Evolutionary conservation across 1,139 yeast species (phyloP).

Genomic region (Diutina mesorugosa): DNA sequence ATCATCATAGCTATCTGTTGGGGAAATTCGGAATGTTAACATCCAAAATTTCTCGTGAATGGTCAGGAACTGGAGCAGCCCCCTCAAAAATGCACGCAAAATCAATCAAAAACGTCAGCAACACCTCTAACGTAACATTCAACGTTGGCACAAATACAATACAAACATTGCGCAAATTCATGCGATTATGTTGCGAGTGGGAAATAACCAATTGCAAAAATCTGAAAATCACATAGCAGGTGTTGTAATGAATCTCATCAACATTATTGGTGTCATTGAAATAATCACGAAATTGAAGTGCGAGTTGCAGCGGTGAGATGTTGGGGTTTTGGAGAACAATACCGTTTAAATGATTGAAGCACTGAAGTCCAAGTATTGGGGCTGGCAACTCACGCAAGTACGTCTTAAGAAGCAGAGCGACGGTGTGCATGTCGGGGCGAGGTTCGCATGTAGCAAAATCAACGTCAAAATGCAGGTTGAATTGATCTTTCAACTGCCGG

Average conservation of each 20-base stretch:
- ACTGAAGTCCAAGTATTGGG: constrained; percentile 42
- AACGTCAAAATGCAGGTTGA: constrained; percentile 53
- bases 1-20: background rate
- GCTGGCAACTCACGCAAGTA: constrained; percentile 63
- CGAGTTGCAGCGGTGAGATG: constrained; percentile 14
- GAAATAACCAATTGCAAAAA: constrained; percentile 55
- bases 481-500: constrained; percentile 56
- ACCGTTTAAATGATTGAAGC: constrained; percentile 23
- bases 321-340: constrained; percentile 12
- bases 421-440: constrained; percentile 55
- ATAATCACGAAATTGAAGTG: constrained; percentile 19
- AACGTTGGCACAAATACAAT: constrained; percentile 83
- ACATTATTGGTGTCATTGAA: constrained; percentile 14
- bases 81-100: constrained; percentile 51
- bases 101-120: constrained; percentile 52
- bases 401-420: constrained; percentile 65
- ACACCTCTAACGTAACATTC: constrained; percentile 53
- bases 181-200: constrained; percentile 57
- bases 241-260: constrained; percentile 38
- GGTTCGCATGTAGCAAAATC: constrained; percentile 32
- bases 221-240: constrained; percentile 53
- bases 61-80: constrained; percentile 28
- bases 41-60: constrained; percentile 25
- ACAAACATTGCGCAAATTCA: constrained; percentile 69
- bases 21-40: constrained; percentile 30